Percentiles rank a stretch among this genome's conserved stretches.
These are phyloP conservation scores for Chloris gayana DNA, from an alignment of 176 grass and related monocot genomes.

Conservation along the genomic window DNA sequence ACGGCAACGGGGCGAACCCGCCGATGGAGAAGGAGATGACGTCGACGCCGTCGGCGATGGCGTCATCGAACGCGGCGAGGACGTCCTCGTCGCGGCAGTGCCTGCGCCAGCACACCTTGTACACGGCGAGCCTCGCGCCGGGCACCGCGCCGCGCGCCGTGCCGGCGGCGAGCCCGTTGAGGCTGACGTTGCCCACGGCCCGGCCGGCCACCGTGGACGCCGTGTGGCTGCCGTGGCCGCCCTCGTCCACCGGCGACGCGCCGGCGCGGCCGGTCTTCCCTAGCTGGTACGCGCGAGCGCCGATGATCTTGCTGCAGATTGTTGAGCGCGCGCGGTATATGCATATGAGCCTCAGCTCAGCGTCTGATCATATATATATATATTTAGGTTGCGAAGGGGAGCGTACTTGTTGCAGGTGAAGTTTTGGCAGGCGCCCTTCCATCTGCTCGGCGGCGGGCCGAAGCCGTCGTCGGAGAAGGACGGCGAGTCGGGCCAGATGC, in stretches of 20 bases:
- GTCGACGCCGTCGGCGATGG: conserved; percentile 53
- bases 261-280: too few species aligned
- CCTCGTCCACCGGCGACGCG: too few species aligned
- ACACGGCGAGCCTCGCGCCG: conserved; percentile 29
- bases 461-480: conserved; percentile 43
- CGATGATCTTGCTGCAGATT: too few species aligned
- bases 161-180: conserved; percentile 16
- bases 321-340: too few species aligned
- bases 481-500: conserved; percentile 18
- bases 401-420: conserved; percentile 40
- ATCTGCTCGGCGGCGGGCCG: conserved; percentile 29
- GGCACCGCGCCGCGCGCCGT: conserved; percentile 34
- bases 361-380: too few species aligned
- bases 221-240: conserved; percentile 45
- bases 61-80: conserved; percentile 46
- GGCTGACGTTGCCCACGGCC: neutral
- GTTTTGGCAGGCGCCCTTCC: conserved; percentile 22
- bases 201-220: conserved; percentile 37
- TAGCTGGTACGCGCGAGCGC: too few species aligned
- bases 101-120: conserved; percentile 36
- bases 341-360: too few species aligned
- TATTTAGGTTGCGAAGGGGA: too few species aligned
- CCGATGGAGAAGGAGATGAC: conserved; percentile 22
- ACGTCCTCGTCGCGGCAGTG: neutral
- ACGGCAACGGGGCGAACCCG: rapidly evolving